phyloP scores from a whole-genome alignment of 1,284 basidiomycete genomes.

The Pseudozyma tsukubaensis region DNA sequence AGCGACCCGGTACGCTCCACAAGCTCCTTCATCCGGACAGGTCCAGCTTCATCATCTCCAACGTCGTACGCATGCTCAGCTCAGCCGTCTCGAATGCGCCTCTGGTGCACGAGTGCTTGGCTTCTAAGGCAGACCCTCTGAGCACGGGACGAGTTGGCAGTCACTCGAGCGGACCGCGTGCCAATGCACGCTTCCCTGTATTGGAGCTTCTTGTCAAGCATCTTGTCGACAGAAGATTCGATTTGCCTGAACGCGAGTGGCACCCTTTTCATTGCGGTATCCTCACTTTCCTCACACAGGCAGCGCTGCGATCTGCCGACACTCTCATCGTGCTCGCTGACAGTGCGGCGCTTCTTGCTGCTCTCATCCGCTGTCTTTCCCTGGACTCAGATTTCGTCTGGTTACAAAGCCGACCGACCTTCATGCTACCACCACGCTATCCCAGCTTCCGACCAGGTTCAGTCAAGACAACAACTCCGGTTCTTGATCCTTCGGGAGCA shows the following conservation, averaged over 20 bases:
- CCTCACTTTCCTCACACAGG: conserved; percentile 43
- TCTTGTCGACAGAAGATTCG: conserved; percentile 55
- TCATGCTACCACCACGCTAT: conserved; percentile 23
- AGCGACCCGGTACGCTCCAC: conserved; percentile 29
- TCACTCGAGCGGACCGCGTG: conserved; percentile 10
- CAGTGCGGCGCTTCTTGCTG: conserved; percentile 51
- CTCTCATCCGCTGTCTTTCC: conserved; percentile 51
- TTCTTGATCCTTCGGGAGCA: conserved; percentile 21
- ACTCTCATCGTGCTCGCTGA: conserved; percentile 52
- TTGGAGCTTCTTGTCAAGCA: conserved; percentile 57
- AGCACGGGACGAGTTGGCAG: background rate
- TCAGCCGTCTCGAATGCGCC: conserved; percentile 29
- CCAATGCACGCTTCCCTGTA: conserved; percentile 47
- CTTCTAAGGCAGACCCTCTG: conserved; percentile 12
- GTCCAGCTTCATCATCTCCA: conserved; percentile 19
- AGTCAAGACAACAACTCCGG: background rate
- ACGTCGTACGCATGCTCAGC: conserved; percentile 32
- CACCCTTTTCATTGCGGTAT: conserved; percentile 42
- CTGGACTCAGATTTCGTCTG: conserved; percentile 54
- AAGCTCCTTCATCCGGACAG: conserved; percentile 40
- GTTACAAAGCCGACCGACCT: conserved; percentile 36
- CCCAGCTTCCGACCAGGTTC: conserved; percentile 1
- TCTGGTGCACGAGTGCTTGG: conserved; percentile 41
- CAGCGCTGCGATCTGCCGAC: conserved; percentile 40
- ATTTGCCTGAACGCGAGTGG: conserved; percentile 34